A percentile compares a stretch with the other conserved stretches of the same genome.
phyloP scores from a whole-genome alignment of 768 basidiomycete species.

The Agrocybe praecox region DNA sequence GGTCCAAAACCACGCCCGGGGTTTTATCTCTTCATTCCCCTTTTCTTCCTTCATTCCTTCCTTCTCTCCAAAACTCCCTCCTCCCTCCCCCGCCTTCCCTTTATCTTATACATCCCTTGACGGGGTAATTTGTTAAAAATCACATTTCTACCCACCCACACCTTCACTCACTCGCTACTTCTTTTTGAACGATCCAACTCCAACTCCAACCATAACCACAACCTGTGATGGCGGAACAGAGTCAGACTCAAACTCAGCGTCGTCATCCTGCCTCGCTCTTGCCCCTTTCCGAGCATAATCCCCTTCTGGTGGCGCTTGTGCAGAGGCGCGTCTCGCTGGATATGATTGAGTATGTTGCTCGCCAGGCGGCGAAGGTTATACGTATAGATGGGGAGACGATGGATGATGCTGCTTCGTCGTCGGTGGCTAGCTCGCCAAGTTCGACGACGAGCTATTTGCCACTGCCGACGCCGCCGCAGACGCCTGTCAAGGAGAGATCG shows the following conservation, averaged over 20 bases:
- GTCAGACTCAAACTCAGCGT: constrained; percentile 28
- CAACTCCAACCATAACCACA: no score
- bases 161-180: no score
- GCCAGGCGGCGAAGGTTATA: constrained; percentile 77
- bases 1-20: constrained; percentile 29
- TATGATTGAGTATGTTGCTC: constrained; percentile 86
- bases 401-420: constrained; percentile 7
- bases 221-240: constrained; percentile 32
- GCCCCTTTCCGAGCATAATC: constrained; percentile 75
- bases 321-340: constrained; percentile 75
- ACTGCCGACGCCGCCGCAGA: constrained; percentile 67
- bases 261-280: constrained; percentile 83
- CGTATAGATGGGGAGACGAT: constrained; percentile 60
- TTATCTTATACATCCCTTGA: constrained; percentile 41
- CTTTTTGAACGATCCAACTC: no score
- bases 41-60: constrained; percentile 20
- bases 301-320: constrained; percentile 79
- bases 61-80: constrained; percentile 19
- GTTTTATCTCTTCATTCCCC: constrained; percentile 18
- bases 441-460: constrained; percentile 21
- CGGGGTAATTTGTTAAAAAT: constrained; percentile 33
- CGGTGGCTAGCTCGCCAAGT: constrained; percentile 2
- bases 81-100: constrained; percentile 18
- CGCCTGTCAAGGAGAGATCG: constrained; percentile 52
- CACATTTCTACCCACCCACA: constrained; percentile 33